Base-by-base conservation (phyloP, 352 stramenopile species). In the Blastocystis hominis region DNA sequence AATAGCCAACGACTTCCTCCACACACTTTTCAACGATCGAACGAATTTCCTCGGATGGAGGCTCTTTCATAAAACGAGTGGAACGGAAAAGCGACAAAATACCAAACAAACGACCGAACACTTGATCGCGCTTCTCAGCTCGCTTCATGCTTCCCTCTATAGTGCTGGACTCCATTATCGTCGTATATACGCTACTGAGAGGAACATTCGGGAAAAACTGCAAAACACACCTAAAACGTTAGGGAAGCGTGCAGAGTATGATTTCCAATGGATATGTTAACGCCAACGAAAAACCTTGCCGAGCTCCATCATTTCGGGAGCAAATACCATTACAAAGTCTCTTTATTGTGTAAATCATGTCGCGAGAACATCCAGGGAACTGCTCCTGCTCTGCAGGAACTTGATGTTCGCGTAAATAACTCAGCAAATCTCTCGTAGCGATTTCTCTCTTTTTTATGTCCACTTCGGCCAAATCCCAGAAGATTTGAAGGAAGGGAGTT, bases 331-430 rank as follows among this genome's bases (percentile, higher is more conserved):
- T 36, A 42, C 56, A 69, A 3, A 86, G 75, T 55, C 75, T 38
- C 40, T 72, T 86, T 17, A 86, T 55, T 34, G 75, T 72, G 40
- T 86, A 86, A 34, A 86, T 70, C 62, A 86, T 75, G 70, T 86
- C 75, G 56, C 53, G 44, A n/a, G 75, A 86, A 9, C n/a, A 44
- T n/a, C 46, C 46, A 1, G 75, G 75, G 30, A 59, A 86, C 20
- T 61, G 2, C 3, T 20, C 10, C 50, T 86, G 56, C n/a, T 86
- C 55, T 2, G n/a, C 75, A 17, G 36, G 38, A n/a, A 30, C 46
- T 38, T 84, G 44, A 24, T 86, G 38, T 17, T 47, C 47, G 17
- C 46, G 30, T 17, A 86, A 36, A 75, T 72, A 70, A 15, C 20
- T 42, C 2, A 86, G 20, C 56, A 86, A 30, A 38, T 69, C 40